Evolutionary conservation across 805 yeast genomes (phyloP).

Genomic region (Suhomyces sp.): DNA sequence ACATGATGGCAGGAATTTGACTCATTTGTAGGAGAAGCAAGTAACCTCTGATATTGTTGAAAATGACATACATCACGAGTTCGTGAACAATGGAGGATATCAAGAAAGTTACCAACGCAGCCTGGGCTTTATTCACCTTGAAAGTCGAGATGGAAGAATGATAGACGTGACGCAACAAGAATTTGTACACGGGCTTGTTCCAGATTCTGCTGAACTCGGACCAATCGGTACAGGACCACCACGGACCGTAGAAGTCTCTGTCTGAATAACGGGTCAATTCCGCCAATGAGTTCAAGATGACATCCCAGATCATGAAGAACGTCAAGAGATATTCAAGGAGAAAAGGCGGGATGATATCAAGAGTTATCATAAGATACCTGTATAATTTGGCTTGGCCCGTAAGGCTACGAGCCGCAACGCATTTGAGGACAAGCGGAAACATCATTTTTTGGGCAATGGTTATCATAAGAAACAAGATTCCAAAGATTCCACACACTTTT

Average conservation of each 20-base stretch:
- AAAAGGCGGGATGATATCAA: constrained; percentile 81
- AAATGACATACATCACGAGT: constrained; percentile 85
- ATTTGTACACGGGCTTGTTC: constrained; percentile 92
- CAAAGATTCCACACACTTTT: constrained; percentile 79
- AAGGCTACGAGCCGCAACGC: constrained; percentile 49
- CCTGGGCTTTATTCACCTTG: constrained; percentile 58
- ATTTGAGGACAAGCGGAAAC: constrained; percentile 68
- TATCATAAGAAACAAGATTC: constrained; percentile 81
- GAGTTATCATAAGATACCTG: constrained; percentile 54
- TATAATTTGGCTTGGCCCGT: constrained; percentile 45
- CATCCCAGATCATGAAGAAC: constrained; percentile 94
- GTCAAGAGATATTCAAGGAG: constrained; percentile 69
- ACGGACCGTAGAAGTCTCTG: constrained; percentile 88
- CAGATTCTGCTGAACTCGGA: constrained; percentile 89
- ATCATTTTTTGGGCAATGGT: constrained; percentile 70
- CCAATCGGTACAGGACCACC: constrained; percentile 98
- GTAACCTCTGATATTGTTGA: constrained; percentile 77
- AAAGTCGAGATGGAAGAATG: constrained; percentile 82
- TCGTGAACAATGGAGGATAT: constrained; percentile 86
- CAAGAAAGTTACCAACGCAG: constrained; percentile 75
- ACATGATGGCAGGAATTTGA: constrained; percentile 74
- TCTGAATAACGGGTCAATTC: constrained; percentile 86
- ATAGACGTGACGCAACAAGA: constrained; percentile 88
- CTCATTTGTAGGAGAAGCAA: constrained; percentile 77
- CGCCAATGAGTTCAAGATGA: constrained; percentile 84